These are phyloP conservation scores for Saksenaea vasiformis DNA, from an alignment of 371 early-diverging fungal genomes.

Conservation along the genomic window DNA sequence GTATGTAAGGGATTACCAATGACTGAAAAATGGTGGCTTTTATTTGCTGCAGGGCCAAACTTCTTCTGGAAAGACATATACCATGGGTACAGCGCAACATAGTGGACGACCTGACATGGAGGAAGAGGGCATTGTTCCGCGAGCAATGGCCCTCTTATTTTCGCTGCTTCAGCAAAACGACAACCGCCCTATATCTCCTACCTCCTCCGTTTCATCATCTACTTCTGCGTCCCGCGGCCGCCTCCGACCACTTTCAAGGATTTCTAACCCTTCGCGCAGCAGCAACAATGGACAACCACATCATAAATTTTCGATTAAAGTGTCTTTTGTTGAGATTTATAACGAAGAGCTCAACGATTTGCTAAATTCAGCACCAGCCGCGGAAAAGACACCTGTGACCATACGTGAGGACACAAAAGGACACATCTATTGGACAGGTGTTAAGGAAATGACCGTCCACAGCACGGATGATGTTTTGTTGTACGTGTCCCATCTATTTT, in stretches of 20 bases:
- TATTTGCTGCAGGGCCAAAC: conserved; percentile 74
- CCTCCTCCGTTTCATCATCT: conserved; percentile 24
- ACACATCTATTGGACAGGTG: conserved; percentile 87
- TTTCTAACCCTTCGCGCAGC: conserved; percentile 1
- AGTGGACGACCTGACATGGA: conserved; percentile 56
- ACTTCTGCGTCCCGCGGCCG: conserved; percentile 9
- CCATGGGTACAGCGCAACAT: conserved; percentile 93
- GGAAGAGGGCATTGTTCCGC: conserved; percentile 86
- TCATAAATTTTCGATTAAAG: conserved; percentile 49
- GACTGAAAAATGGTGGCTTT: neutral
- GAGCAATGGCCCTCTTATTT: conserved; percentile 85
- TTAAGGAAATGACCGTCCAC: conserved; percentile 76
- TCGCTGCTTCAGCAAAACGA: conserved; percentile 49
- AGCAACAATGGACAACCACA: neutral
- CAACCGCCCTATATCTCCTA: conserved; percentile 19
- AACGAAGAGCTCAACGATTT: conserved; percentile 96
- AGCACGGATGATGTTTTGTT: conserved; percentile 79
- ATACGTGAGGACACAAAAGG: conserved; percentile 95
- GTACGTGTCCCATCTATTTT: conserved; percentile 27
- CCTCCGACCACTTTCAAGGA: conserved; percentile 21
- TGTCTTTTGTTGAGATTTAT: conserved; percentile 93
- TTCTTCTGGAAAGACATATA: conserved; percentile 98
- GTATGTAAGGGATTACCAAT: conserved; percentile 24
- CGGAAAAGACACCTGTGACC: conserved; percentile 67
- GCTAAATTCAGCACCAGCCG: conserved; percentile 55